Evolutionary conservation across 345 rosid genomes (phyloP).

Genomic region (Orychophragmus violaceus): DNA sequence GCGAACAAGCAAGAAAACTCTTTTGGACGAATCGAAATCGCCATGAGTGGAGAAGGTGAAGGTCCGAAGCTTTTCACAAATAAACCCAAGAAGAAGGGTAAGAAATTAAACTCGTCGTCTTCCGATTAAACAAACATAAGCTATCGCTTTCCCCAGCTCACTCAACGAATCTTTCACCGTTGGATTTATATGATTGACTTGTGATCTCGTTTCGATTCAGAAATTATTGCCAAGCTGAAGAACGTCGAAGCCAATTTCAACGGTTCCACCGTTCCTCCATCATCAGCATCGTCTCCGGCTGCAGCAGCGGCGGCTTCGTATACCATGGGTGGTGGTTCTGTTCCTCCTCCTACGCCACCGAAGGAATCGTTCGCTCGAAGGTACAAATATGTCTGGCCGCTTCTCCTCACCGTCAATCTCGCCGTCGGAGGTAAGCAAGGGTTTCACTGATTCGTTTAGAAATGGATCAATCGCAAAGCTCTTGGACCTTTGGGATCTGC

Average conservation of each 20-base stretch:
- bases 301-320: slow-evolving; percentile 53
- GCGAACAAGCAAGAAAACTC: not conserved
- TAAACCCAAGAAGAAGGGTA: slow-evolving; percentile 64
- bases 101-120: not conserved
- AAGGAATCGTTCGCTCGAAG: slow-evolving; percentile 78
- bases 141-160: slow-evolving; percentile 11
- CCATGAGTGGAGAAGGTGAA: slow-evolving; percentile 56
- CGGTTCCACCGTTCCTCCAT: slow-evolving; percentile 27
- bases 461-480: not conserved
- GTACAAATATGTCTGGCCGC: slow-evolving; percentile 79
- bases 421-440: slow-evolving; percentile 59
- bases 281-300: slow-evolving; percentile 37
- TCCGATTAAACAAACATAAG: not conserved
- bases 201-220: slow-evolving; percentile 23
- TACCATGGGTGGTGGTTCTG: slow-evolving; percentile 44
- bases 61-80: slow-evolving; percentile 65
- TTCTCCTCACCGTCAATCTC: slow-evolving; percentile 67
- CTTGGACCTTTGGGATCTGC: not conserved
- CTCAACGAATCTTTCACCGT: slow-evolving; percentile 14
- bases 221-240: slow-evolving; percentile 48
- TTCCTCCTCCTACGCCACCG: slow-evolving; percentile 52
- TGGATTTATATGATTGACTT: not conserved
- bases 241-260: slow-evolving; percentile 41
- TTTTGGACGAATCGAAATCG: not conserved
- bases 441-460: not conserved